Base-by-base conservation (phyloP, 306 rosid genomes). In the Trifolium repens region DNA sequence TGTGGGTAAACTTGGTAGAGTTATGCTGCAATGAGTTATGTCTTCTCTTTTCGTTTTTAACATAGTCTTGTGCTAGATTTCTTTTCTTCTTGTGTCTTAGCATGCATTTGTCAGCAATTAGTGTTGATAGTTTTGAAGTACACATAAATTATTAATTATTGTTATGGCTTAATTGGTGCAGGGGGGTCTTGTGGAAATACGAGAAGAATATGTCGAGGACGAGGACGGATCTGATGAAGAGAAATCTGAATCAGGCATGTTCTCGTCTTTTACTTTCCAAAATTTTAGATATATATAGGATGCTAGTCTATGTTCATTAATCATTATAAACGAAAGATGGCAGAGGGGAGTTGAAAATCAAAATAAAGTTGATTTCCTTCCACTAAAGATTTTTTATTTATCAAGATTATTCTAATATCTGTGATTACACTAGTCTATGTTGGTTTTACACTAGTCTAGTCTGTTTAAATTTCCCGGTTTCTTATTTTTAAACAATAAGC, bases 161-260 rank as follows among this genome's bases (percentile, higher is more conserved):
- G 37, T 71, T 30, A 57, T 32, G 47, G 32, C 52, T 71, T 43
- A 43, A 62, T 73, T 77, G 72, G 75, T 47, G 67, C 79, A 91
- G 97, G 97, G 88, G 73, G 97, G 91, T 61, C 82, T 94, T 50
- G 86, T 90, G 73, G 96, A 91, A 84, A 94, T 94, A 74, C 73
- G 76, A 71, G 98, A 91, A 85, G 96, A 91, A 68, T 89, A 91
- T 68, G 80, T 65, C 84, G 97, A 90, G 83, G 84, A 83, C 70
- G 96, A 88, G 83, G 84, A 83, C 63, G 83, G 44, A 53, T 78
- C 84, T 17, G 11, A 49, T 5, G 67, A 77, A 46, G 76, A 55
- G 19, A 87, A 82, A 65, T 74, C 84, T 73, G 77, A 82, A 78
- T 58, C 90, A 81, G 94, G 98, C 71, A 77, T 60, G 86, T 74